Evolutionary conservation across 306 rosid genomes (phyloP).

Genomic region (Inga laurina): DNA sequence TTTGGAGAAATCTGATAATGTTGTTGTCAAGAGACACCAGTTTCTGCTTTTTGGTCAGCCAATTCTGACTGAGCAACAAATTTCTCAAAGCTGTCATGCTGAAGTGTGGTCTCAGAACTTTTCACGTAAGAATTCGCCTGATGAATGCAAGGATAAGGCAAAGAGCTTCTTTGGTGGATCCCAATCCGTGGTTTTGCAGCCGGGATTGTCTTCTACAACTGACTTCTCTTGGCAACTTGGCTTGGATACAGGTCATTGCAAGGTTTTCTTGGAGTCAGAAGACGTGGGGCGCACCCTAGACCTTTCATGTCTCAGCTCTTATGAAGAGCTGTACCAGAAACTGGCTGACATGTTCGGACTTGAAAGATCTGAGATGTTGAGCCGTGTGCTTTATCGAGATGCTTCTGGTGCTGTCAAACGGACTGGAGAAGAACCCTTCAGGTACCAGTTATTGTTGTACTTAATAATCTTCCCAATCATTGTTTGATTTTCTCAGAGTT

Average conservation of each 20-base stretch:
- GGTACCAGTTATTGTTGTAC: conserved; percentile 41
- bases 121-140: neutral
- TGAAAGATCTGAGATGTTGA: conserved; percentile 60
- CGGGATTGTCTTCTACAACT: conserved; percentile 49
- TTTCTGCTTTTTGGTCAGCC: conserved; percentile 95
- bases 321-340: conserved; percentile 71
- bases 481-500: neutral
- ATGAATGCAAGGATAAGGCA: conserved; percentile 45
- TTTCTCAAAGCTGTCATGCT: conserved; percentile 51
- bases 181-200: conserved; percentile 39
- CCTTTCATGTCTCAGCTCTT: conserved; percentile 66
- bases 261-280: conserved; percentile 91
- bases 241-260: conserved; percentile 81
- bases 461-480: neutral
- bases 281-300: conserved; percentile 88
- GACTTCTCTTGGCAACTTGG: conserved; percentile 69
- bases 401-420: conserved; percentile 65
- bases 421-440: conserved; percentile 88
- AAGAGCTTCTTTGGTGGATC: conserved; percentile 51
- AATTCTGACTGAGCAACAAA: conserved; percentile 90
- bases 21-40: conserved; percentile 56
- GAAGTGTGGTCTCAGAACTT: conserved; percentile 19
- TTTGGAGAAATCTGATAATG: conserved; percentile 65
- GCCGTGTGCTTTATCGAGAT: conserved; percentile 73
- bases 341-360: conserved; percentile 82